phyloP scores from a whole-genome alignment of 2,329 filamentous ascomycete species.

The Diaporthe sp. region DNA sequence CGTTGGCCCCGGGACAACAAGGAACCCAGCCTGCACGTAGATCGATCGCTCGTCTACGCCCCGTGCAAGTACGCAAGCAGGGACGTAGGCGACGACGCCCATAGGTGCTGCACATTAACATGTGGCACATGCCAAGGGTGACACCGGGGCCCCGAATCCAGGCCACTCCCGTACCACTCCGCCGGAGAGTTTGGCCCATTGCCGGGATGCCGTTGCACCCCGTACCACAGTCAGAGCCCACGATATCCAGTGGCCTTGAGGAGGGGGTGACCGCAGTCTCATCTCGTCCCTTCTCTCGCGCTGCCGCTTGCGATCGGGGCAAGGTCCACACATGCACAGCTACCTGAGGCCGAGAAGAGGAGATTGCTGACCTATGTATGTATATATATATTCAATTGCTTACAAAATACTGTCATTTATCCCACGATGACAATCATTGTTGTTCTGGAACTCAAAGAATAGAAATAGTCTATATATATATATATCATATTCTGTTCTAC shows the following conservation, averaged over 20 bases:
- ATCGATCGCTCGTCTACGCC: not conserved
- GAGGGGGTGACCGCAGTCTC: not conserved
- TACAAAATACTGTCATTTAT: too few species aligned
- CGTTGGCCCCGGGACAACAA: not conserved
- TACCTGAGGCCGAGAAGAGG: not conserved
- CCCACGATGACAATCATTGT: too few species aligned
- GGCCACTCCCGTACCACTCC: conserved; percentile 24
- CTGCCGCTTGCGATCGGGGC: not conserved
- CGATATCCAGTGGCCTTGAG: not conserved
- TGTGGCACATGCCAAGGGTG: conserved; percentile 15
- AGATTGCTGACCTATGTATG: not conserved
- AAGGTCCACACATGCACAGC: not conserved
- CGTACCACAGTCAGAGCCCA: not conserved
- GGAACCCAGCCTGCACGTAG: not conserved
- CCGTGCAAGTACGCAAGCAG: not conserved
- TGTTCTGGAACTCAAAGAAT: too few species aligned
- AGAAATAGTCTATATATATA: too few species aligned
- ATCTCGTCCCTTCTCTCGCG: not conserved
- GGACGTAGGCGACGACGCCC: not conserved
- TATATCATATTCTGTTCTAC: too few species aligned
- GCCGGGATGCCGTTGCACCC: conserved; percentile 27
- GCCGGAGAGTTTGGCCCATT: conserved; percentile 25
- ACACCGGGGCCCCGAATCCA: not conserved
- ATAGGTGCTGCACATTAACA: not conserved
- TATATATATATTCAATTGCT: not conserved